Evolutionary conservation across 2,329 filamentous ascomycete genomes (phyloP).

Genomic region (Gnomoniopsis sp.): DNA sequence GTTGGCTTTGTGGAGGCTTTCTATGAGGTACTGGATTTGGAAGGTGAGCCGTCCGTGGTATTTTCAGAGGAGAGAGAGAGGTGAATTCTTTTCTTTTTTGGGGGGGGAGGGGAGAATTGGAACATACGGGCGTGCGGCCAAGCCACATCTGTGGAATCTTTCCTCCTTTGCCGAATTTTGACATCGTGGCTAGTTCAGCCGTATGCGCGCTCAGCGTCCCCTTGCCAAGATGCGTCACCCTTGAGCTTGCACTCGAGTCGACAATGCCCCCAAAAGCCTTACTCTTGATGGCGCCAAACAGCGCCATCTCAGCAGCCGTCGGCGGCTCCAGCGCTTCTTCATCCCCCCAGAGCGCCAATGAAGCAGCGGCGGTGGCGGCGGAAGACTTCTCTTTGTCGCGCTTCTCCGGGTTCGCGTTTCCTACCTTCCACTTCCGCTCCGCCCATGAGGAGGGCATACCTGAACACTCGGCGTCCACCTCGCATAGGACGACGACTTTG

Average conservation of each 20-base stretch:
- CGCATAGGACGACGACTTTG: slow-evolving; percentile 8
- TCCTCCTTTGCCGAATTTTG: neutral
- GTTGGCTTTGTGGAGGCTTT: neutral
- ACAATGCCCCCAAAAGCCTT: neutral
- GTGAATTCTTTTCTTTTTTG: no score
- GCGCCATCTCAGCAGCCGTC: neutral
- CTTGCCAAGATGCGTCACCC: neutral
- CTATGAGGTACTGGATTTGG: slow-evolving; percentile 1
- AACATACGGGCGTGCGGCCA: slow-evolving; percentile 8
- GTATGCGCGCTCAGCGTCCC: slow-evolving; percentile 11
- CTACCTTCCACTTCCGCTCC: neutral
- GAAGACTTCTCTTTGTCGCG: no score
- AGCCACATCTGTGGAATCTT: slow-evolving; percentile 14
- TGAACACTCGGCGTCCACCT: slow-evolving; percentile 5
- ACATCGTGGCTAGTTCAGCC: slow-evolving; percentile 9
- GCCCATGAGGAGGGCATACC: neutral
- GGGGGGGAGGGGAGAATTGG: no score
- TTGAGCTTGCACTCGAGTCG: no score
- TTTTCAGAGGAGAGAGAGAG: no score
- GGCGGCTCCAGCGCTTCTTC: no score
- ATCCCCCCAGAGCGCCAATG: no score
- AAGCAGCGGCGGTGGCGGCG: no score
- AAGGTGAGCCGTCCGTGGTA: neutral
- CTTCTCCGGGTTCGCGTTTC: no score
- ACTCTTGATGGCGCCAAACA: neutral